phyloP scores from a whole-genome alignment of 352 stramenopile species.

The Pythium graminicola region DNA sequence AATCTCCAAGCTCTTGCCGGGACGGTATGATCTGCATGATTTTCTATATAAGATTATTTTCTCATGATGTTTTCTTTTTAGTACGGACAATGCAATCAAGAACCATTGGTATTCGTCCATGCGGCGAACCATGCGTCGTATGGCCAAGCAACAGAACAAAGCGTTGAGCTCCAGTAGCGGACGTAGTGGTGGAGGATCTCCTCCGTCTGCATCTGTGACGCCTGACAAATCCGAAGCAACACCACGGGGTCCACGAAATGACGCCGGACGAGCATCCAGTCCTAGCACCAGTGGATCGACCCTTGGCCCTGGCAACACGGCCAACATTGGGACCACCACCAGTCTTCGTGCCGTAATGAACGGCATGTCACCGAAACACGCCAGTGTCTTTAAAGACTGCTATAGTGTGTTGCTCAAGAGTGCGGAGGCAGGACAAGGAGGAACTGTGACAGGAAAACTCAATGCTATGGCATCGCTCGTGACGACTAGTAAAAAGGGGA shows the following conservation, averaged over 20 bases:
- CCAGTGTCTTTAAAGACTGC: constrained; percentile 66
- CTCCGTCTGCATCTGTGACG: too few species aligned
- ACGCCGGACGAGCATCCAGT: too few species aligned
- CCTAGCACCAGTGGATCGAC: constrained; percentile 1
- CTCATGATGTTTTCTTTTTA: too few species aligned
- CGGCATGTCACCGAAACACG: constrained; percentile 52
- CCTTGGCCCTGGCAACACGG: constrained; percentile 22
- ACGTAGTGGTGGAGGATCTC: constrained; percentile 27
- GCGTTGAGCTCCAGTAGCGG: constrained; percentile 30
- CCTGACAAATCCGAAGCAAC: too few species aligned
- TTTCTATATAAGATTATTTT: too few species aligned
- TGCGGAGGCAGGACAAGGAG: too few species aligned
- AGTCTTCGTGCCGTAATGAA: constrained; percentile 30
- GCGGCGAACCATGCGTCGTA: constrained; percentile 61
- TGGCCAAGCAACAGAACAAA: constrained; percentile 51
- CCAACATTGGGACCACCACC: constrained; percentile 21
- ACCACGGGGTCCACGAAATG: too few species aligned
- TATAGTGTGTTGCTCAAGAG: constrained; percentile 68
- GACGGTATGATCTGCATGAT: constrained; percentile 39
- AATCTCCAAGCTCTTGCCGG: constrained; percentile 96
- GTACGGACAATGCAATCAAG: constrained; percentile 83
- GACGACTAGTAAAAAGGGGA: constrained; percentile 39
- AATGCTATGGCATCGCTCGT: neutral
- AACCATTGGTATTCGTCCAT: constrained; percentile 89
- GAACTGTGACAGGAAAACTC: too few species aligned